These are phyloP conservation scores for Paradendryphiella salina DNA, from an alignment of 2,329 filamentous ascomycete species.

Conservation along the genomic window DNA sequence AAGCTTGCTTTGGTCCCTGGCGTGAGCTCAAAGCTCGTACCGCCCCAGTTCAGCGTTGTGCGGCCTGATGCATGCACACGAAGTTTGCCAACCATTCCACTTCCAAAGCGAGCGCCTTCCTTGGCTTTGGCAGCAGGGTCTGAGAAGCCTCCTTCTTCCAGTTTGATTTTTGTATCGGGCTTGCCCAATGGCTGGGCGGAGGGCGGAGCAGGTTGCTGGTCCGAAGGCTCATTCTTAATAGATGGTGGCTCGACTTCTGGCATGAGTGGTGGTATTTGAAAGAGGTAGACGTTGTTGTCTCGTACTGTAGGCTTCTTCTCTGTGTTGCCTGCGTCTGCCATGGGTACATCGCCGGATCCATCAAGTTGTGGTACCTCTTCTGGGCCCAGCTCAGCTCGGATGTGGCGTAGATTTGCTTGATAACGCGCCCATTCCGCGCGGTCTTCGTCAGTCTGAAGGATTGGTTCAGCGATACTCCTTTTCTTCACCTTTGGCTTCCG, in stretches of 20 bases:
- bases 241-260: slow-evolving; percentile 56
- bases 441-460: slow-evolving; percentile 58
- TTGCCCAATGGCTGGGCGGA: slow-evolving; percentile 16
- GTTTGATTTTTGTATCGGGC: slow-evolving; percentile 36
- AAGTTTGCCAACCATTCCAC: slow-evolving; percentile 63
- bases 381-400: slow-evolving; percentile 54
- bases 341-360: slow-evolving; percentile 48
- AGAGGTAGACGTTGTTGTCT: slow-evolving; percentile 62
- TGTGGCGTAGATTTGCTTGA: slow-evolving; percentile 51
- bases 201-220: slow-evolving; percentile 14
- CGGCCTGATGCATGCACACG: slow-evolving; percentile 64
- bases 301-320: slow-evolving; percentile 38
- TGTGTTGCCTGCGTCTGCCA: slow-evolving; percentile 34
- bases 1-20: slow-evolving; percentile 61
- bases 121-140: slow-evolving; percentile 18
- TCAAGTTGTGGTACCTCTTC: slow-evolving; percentile 39
- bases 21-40: slow-evolving; percentile 60
- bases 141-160: slow-evolving; percentile 36
- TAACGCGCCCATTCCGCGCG: slow-evolving; percentile 55
- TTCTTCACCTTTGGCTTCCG: slow-evolving; percentile 30
- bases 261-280: slow-evolving; percentile 66
- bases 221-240: slow-evolving; percentile 37
- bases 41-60: slow-evolving; percentile 66
- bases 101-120: slow-evolving; percentile 48
- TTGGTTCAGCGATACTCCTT: slow-evolving; percentile 41